Evolutionary conservation across 352 stramenopile genomes (phyloP).

Genomic region (Pythium phragmiticola): DNA sequence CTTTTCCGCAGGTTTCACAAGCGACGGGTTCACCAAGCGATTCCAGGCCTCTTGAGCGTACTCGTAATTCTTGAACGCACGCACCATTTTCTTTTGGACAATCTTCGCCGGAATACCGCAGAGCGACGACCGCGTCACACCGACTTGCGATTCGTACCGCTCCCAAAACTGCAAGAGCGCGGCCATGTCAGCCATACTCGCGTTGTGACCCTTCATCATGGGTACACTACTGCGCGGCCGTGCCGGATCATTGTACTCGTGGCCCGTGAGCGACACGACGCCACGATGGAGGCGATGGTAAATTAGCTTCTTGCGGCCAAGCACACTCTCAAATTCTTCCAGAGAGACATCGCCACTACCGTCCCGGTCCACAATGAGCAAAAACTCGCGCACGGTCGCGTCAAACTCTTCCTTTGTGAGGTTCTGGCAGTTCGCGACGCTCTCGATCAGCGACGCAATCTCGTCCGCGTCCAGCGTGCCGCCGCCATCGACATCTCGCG

Average conservation of each 20-base stretch:
- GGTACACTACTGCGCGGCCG: conserved; percentile 74
- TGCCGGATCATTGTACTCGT: conserved; percentile 71
- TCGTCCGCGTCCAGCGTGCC: conserved; percentile 71
- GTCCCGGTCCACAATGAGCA: conserved; percentile 77
- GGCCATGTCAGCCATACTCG: conserved; percentile 53
- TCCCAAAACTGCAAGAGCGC: conserved; percentile 71
- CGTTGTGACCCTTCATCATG: conserved; percentile 37
- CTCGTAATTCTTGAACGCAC: conserved; percentile 82
- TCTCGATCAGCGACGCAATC: conserved; percentile 60
- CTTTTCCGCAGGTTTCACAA: conserved; percentile 68
- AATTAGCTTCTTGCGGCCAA: conserved; percentile 67
- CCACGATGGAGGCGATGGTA: conserved; percentile 65
- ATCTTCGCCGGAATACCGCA: conserved; percentile 50
- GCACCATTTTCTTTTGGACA: conserved; percentile 88
- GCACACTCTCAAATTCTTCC: conserved; percentile 75
- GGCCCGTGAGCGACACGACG: conserved; percentile 65
- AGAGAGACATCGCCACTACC: conserved; percentile 81
- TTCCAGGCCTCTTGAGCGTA: conserved; percentile 87
- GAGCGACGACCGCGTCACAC: conserved; percentile 52
- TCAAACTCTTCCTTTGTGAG: conserved; percentile 80
- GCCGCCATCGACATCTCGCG: conserved; percentile 70
- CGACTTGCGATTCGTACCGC: conserved; percentile 67
- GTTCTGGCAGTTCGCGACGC: conserved; percentile 64
- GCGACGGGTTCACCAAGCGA: conserved; percentile 70
- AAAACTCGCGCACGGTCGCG: conserved; percentile 69